Evolutionary conservation across 768 basidiomycete genomes (phyloP), one percentile per base, ranked within the genome.

Genomic region (Boletus subcaerulescens): DNA sequence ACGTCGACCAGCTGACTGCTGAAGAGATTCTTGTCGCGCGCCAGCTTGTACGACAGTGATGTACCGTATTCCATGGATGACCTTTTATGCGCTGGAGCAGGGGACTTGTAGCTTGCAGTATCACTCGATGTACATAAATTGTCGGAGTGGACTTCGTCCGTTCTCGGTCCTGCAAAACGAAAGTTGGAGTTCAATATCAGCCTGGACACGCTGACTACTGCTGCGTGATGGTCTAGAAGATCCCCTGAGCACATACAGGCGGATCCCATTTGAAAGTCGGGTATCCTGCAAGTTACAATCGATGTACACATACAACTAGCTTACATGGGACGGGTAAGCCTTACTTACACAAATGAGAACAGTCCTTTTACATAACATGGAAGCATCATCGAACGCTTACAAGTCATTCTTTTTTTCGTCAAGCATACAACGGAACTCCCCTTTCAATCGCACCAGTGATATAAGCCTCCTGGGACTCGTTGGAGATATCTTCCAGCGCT

Each of bases 11-110:
- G 65, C 73, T 93, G 50, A 79, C 78, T 13, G 75, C 82, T 11
- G 89, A 91, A 60, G 91, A 93, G 70, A 81, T 80, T 52, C 60
- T 84, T 31, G 80, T 91, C n/a, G 70, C 92, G 31, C 81, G 74
- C 36, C 76, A 77, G 48, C 76, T 80, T 44, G 69, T 85, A 20
- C 65, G 59, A 45, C 58, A 62, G 58, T 72, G 50, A 66, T 33
- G 36, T 48, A 11, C 15, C 26, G 5, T 20, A n/a, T 35, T 43
- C 39, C 29, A 42, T 14, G 10, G 35, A 53, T 22, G 10, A 3
- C 17, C 39, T 44, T 35, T 35, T 14, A 33, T 39, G 31, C 7
- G 10, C 36, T 29, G 11, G 18, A 26, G 13, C 31, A 31, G 22
- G 26, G 18, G n/a, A 18, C 17, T 15, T 50, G 29, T 48, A 49